A percentile compares a stretch with the other conserved stretches of the same genome.
These are phyloP conservation scores for Blastocystis sp. DNA, from an alignment of 352 stramenopile species.

Conservation along the genomic window DNA sequence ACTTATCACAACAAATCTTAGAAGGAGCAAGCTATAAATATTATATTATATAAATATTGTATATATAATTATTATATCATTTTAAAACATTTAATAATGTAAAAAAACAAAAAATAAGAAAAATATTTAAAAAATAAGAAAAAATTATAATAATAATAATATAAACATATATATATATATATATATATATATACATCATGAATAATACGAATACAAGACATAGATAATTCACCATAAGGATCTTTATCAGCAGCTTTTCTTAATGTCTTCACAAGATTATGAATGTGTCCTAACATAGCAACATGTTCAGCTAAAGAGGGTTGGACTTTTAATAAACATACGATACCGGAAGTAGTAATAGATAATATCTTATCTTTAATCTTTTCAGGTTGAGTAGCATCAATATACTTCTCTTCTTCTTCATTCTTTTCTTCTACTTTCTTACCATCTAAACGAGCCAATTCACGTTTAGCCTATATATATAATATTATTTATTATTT, in stretches of 20 bases:
- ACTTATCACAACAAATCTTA: conserved; percentile 31
- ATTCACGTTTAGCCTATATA: conserved; percentile 35
- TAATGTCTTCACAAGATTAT: conserved; percentile 36
- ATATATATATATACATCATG: conserved; percentile 7
- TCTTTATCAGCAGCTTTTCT: conserved; percentile 4
- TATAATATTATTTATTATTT: too few species aligned
- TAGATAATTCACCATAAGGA: conserved; percentile 21
- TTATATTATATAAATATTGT: too few species aligned
- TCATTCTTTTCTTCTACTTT: conserved; percentile 31
- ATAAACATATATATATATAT: too few species aligned
- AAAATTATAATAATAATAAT: too few species aligned
- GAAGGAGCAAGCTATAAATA: conserved; percentile 16
- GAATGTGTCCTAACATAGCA: conserved; percentile 31
- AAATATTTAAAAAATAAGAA: too few species aligned
- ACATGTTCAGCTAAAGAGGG: conserved; percentile 34
- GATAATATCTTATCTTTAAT: conserved; percentile 39
- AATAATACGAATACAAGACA: conserved; percentile 36
- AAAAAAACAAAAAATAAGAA: too few species aligned
- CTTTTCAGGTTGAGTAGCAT: conserved; percentile 34
- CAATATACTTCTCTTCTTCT: conserved; percentile 35
- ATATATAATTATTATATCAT: too few species aligned
- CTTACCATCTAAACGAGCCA: conserved; percentile 25
- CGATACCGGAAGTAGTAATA: conserved; percentile 34
- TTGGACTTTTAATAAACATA: conserved; percentile 35
- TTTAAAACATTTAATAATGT: too few species aligned